Percentiles rank a stretch among this genome's conserved stretches.
phyloP scores from a whole-genome alignment of 2,329 filamentous ascomycete genomes.

The Aspergillus flavus region DNA sequence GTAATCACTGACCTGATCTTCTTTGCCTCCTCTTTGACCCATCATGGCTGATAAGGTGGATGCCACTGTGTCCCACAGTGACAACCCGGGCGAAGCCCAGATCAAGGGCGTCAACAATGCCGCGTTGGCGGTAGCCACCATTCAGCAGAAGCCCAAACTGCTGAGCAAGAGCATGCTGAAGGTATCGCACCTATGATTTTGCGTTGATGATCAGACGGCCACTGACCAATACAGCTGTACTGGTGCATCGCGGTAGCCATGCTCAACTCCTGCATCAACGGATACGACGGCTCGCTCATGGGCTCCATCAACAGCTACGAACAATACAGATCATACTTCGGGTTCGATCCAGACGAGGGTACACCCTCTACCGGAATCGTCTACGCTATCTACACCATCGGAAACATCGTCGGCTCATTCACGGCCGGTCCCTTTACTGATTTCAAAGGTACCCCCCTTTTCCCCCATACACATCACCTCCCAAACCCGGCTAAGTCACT shows the following conservation, averaged over 20 bases:
- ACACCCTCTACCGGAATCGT: conserved; percentile 51
- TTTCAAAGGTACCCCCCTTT: conserved; percentile 30
- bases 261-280: conserved; percentile 51
- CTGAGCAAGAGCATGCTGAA: conserved; percentile 49
- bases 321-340: conserved; percentile 50
- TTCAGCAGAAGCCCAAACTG: conserved; percentile 36
- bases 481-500: not conserved
- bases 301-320: conserved; percentile 51
- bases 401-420: conserved; percentile 52
- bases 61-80: not conserved
- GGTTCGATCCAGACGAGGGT: conserved; percentile 41
- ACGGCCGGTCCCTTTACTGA: conserved; percentile 48
- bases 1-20: not conserved
- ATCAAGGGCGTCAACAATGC: conserved; percentile 28
- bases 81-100: conserved; percentile 16
- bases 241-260: conserved; percentile 45
- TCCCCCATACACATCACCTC: not conserved
- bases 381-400: conserved; percentile 53
- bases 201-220: not conserved
- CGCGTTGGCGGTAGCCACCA: conserved; percentile 35
- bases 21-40: not conserved
- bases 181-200: conserved; percentile 23
- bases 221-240: conserved; percentile 38
- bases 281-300: conserved; percentile 55
- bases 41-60: not conserved